Evolutionary conservation across 2,329 filamentous ascomycete genomes (phyloP).

Genomic region (Aureobasidium melanogenum): DNA sequence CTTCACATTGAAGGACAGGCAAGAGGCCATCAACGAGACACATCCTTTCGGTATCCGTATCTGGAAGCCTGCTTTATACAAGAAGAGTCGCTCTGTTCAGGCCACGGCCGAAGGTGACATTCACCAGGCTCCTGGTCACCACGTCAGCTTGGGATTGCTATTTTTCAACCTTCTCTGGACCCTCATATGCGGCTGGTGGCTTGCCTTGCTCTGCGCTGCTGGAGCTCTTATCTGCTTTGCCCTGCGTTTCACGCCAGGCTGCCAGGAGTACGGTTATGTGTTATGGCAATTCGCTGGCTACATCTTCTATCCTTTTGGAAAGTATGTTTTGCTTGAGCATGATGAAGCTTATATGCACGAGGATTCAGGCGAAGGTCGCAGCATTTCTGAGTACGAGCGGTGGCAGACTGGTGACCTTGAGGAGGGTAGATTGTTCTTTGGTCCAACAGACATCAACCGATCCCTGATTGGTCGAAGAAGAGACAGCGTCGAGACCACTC

Average conservation of each 20-base stretch:
- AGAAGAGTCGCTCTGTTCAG: slow-evolving; percentile 92
- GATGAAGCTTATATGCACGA: slow-evolving; percentile 93
- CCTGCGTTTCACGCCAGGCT: slow-evolving; percentile 70
- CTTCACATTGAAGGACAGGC: slow-evolving; percentile 93
- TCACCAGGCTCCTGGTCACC: slow-evolving; percentile 83
- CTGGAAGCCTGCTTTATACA: slow-evolving; percentile 98
- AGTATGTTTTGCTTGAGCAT: slow-evolving; percentile 85
- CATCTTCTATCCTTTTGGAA: slow-evolving; percentile 91
- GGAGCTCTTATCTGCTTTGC: slow-evolving; percentile 70
- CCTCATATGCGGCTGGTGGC: slow-evolving; percentile 90
- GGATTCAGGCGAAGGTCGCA: slow-evolving; percentile 89
- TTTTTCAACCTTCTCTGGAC: slow-evolving; percentile 90
- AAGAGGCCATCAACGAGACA: slow-evolving; percentile 96
- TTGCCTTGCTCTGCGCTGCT: slow-evolving; percentile 64
- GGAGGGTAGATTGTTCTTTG: slow-evolving; percentile 92
- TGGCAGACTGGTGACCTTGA: slow-evolving; percentile 98
- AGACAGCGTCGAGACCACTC: slow-evolving; percentile 75
- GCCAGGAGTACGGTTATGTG: slow-evolving; percentile 74
- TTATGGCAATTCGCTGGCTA: slow-evolving; percentile 79
- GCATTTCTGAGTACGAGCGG: slow-evolving; percentile 97
- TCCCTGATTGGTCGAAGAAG: slow-evolving; percentile 81
- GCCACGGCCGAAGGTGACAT: slow-evolving; percentile 95
- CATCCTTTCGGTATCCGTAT: slow-evolving; percentile 98
- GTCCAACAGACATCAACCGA: slow-evolving; percentile 58
- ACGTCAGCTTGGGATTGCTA: slow-evolving; percentile 74